Base-by-base conservation (phyloP, 2,329 filamentous ascomycete genomes). In the Talaromyces atroroseus region DNA sequence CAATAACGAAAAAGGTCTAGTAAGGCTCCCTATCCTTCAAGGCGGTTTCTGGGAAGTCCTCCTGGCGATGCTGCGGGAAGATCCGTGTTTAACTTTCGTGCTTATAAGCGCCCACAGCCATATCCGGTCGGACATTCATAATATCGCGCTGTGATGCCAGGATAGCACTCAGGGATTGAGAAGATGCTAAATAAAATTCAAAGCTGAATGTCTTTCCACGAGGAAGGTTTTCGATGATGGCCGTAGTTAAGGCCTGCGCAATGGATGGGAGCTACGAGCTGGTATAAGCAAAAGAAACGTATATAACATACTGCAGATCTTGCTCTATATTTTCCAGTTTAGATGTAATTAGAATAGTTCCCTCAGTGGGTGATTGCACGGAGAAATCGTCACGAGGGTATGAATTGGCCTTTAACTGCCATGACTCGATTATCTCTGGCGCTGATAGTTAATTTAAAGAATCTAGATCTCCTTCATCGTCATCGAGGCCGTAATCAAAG, bases 281-380 rank as follows among this genome's bases (percentile, higher is more conserved):
- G 8, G 5, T 42, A 46, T 52, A 42, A 24, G 48, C 51, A 36
- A 58, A 60, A 18, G 34, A 32, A 14, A 58, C 38, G 46, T 53
- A 47, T 24, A 60, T 54, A n/a, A 58, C 45, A 52, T 60, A 60
- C 49, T 49, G 48, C 20, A 56, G 36, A 23, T 49, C 52, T 14
- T 52, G 47, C 18, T 60, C 49, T 29, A 18, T 2, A 16, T 46
- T 23, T 38, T 5, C 16, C 7, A n/a, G 2, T 21, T 18, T 21
- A 26, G 49, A 44, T n/a, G 16, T 53, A n/a, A 58, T 58, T 20
- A 42, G 42, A 23, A 58, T 18, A 24, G 45, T 7, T 8, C 26
- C 52, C 32, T 46, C 23, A 21, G 48, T 14, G 2, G 38, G 26
- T 36, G 45, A 51, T 29, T 34, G 26, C 29, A 52, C 24, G n/a